Conservation (phyloP, 352 stramenopile genomes). For the Globisporangium ultimum region DNA sequence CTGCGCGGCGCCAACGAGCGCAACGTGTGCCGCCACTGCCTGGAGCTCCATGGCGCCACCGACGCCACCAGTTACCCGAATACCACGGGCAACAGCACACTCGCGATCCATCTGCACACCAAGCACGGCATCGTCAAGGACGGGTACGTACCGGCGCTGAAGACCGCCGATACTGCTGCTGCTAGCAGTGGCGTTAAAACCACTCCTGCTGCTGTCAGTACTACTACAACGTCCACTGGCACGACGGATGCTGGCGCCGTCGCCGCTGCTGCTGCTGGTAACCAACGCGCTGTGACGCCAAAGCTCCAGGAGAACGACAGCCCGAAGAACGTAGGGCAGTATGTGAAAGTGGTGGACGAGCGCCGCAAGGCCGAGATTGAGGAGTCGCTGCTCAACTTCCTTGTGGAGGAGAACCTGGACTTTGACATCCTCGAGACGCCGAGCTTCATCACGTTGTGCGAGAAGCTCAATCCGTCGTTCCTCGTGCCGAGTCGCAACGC, state of each 20-base stretch:
- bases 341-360: not conserved
- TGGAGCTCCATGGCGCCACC: not conserved
- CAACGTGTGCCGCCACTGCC: constrained; percentile 8
- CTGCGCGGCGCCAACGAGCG: constrained; percentile 1
- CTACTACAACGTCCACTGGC: too few relatives aligned
- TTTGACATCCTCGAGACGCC: constrained; percentile 2
- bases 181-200: not conserved
- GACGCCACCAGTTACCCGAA: constrained; percentile 8
- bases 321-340: not conserved
- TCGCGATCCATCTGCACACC: constrained; percentile 10
- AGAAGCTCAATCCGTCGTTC: constrained; percentile 10
- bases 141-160: not conserved
- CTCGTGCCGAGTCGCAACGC: not conserved
- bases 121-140: constrained; percentile 13
- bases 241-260: too few relatives aligned
- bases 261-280: not conserved
- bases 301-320: not conserved
- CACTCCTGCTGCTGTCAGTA: too few relatives aligned
- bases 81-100: constrained; percentile 8
- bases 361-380: constrained; percentile 1
- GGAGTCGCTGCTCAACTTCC: constrained; percentile 2
- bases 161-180: not conserved
- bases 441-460: constrained; percentile 2
- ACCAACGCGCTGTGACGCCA: not conserved
- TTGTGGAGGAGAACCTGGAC: constrained; percentile 6